phyloP scores from a whole-genome alignment of 2,329 filamentous ascomycete genomes.

The Fusarium brevicatenulatum region DNA sequence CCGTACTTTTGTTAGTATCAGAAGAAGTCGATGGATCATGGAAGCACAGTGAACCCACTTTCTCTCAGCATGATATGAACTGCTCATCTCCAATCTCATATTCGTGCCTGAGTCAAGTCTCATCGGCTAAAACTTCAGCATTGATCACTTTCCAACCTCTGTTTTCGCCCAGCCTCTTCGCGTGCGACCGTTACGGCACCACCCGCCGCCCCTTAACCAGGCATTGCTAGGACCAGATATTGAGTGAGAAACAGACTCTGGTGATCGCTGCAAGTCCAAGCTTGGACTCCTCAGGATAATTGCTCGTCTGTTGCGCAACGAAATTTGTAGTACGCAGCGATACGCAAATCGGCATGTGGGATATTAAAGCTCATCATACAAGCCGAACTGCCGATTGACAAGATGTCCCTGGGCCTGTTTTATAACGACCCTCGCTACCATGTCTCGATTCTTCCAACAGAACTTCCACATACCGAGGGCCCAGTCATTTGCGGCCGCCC shows the following conservation, averaged over 20 bases:
- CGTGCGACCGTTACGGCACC: constrained; percentile 68
- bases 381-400: background rate
- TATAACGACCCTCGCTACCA: background rate
- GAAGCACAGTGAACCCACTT: constrained; percentile 14
- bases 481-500: background rate
- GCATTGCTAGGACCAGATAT: constrained; percentile 70
- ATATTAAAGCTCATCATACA: constrained; percentile 54
- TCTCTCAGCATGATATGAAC: background rate
- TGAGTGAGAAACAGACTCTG: constrained; percentile 67
- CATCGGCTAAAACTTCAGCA: constrained; percentile 47
- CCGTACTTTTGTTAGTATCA: background rate
- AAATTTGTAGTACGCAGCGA: constrained; percentile 67
- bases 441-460: background rate
- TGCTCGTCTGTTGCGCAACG: constrained; percentile 46
- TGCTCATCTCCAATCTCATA: constrained; percentile 4
- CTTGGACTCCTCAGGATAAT: constrained; percentile 55
- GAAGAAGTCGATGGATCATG: constrained; percentile 21
- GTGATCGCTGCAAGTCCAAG: constrained; percentile 63
- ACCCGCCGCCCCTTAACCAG: constrained; percentile 70
- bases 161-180: constrained; percentile 73
- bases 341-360: constrained; percentile 72
- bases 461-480: background rate
- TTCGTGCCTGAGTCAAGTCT: background rate
- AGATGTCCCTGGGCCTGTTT: background rate
- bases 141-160: constrained; percentile 66